Evolutionary conservation across 176 grass and related monocot genomes (phyloP), one percentile per base, ranked within the genome.

Genomic region (Oryza meyeriana): DNA sequence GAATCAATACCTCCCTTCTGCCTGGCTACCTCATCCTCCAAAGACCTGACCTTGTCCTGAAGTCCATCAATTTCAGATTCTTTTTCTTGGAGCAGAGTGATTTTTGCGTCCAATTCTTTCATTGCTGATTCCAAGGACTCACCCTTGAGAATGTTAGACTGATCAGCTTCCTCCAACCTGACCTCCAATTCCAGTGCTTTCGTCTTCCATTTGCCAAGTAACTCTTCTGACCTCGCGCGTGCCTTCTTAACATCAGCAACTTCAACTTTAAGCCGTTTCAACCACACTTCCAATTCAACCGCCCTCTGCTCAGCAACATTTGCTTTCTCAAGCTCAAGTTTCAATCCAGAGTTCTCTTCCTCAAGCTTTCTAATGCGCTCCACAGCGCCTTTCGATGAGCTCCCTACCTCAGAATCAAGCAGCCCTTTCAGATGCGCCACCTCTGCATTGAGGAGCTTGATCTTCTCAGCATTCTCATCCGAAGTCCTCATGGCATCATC

Each of bases 101-200:
- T 89, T 67, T 83, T 84, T 81, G 90, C 66, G 88, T 91, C 92
- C 66, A 98, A 71, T 55, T 94, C 89, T 77, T 90, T 79, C 55
- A 84, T 89, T 9, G 76, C 79, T 10, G 85, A 93, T 72, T 87
- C 76, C 61, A 94, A 65, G 45, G 92, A 89, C 33, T 93, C 81
- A 2, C 65, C 75, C 77, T 94, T 92, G 24, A 86, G 71, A 63
- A 87, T 87, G n/a, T 85, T 79, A 24, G 68, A 87, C 55, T 91
- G 86, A 2, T 90, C 69, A 30, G 89, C 82, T 79, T 97, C 94
- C 41, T 94, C 87, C 66, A 97, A 83, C n/a, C 86, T 74, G 64
- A 89, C 40, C 85, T 94, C 84, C 48, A 95, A 58, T 73, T 84
- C 47, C 17, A 90, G 81, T 1, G 70, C 84, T 78, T 88, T 94